Base-by-base conservation (phyloP, 441 rosid genomes). In the Pelargonium myrrhifolium region DNA sequence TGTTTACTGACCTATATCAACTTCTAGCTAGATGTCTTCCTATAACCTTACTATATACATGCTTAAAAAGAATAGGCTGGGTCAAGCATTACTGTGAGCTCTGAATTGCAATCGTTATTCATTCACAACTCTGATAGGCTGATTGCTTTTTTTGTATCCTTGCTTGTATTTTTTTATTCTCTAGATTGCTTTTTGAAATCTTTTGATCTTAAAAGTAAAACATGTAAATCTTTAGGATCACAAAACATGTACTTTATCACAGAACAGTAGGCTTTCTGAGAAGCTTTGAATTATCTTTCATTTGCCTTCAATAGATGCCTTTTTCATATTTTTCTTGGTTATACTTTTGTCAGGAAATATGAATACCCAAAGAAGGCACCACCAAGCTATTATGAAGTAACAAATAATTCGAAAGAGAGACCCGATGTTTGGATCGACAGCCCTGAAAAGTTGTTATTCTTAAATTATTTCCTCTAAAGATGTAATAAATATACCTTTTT, bases 351-450 rank as follows among this genome's bases (percentile, higher is more conserved):
- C 87, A 89, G 98, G 84, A 89, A 86, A 78, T 80, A 87, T 79
- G 97, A 89, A 76, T 85, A 88, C 78, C 96, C 96, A 43, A 91
- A 85, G 89, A 88, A 78, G 80, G 82, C 78, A 21, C 83, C 92
- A 10, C 99, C 99, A 45, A 89, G 84, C 72, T 94, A 89, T 76
- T 94, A 92, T 82, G 89, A 85, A 80, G 94, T 87, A 72, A 94
- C 97, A 31, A 88, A 89, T 76, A 85, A 87, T 74, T 86, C 90
- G 5, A 92, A 89, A 78, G 99, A 92, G 87, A 87, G 99, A 71
- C 99, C 99, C 3, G 99, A 94, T 82, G 97, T 94, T 71, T 94
- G 99, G 99, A 84, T 94, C 60, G 98, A 94, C 61, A 86, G 86
- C 86, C 99, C 99, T 63, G 98, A 94, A 76, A 92, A 88, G 99